A percentile compares a stretch with the other conserved stretches of the same genome.
These are phyloP conservation scores for Eucalyptus caleyi DNA, from an alignment of 345 rosid species.

Conservation along the genomic window DNA sequence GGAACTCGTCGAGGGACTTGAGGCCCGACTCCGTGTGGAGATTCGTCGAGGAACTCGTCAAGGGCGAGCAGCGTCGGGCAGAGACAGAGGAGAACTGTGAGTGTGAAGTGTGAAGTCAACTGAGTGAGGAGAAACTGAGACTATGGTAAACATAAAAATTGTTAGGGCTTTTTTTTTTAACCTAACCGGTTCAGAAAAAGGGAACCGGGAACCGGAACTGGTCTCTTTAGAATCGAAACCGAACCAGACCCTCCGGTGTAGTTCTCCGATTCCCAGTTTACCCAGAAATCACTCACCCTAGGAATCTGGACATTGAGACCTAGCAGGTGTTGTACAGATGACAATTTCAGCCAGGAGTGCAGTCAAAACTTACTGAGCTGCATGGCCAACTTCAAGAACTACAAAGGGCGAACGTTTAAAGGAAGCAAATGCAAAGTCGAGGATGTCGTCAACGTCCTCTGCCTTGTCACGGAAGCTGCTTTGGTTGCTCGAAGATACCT, in stretches of 20 bases:
- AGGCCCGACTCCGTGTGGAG: slow-evolving; percentile 1
- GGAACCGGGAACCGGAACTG: rapidly evolving
- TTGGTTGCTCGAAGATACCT: slow-evolving; percentile 68
- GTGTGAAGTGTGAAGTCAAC: too few species aligned
- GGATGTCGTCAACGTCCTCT: background rate
- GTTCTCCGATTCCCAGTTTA: rapidly evolving
- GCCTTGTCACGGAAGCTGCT: slow-evolving; percentile 76
- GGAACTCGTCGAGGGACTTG: too few species aligned
- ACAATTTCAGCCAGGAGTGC: slow-evolving; percentile 70
- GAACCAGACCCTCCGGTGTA: rapidly evolving
- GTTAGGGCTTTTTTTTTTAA: rapidly evolving
- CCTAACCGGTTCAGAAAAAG: too few species aligned
- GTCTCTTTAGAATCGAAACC: rapidly evolving
- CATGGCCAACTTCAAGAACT: slow-evolving; percentile 36
- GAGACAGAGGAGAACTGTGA: too few species aligned
- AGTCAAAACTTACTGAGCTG: slow-evolving; percentile 58
- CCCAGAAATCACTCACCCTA: rapidly evolving
- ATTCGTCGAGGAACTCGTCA: slow-evolving; percentile 61
- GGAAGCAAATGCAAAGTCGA: slow-evolving; percentile 50
- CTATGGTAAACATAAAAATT: too few species aligned
- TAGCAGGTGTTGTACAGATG: slow-evolving; percentile 27
- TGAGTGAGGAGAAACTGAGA: too few species aligned
- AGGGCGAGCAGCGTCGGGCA: slow-evolving; percentile 12
- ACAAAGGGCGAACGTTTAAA: slow-evolving; percentile 25
- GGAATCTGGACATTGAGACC: background rate